Evolutionary conservation across 441 rosid species (phyloP), one percentile per base, ranked within the genome.

Genomic region (Pelargonium citronellum): DNA sequence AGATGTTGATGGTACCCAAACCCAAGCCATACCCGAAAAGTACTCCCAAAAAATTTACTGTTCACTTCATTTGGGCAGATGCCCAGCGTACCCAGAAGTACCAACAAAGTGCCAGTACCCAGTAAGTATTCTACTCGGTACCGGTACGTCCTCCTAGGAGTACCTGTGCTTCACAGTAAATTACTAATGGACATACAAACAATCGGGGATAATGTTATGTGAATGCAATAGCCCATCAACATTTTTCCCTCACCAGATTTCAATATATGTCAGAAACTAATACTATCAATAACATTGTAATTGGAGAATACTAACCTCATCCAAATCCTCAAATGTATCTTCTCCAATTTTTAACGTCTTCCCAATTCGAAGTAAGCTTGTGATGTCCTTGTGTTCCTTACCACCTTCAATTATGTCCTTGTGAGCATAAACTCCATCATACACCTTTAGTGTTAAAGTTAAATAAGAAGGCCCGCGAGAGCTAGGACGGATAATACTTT

Each of bases 301-400:
- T 55, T 17, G 17, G 61, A 55, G 61, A 15, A 55, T 16, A 76
- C 80, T 22, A 30, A 92, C 97, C 97, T 95, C 98, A 78, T 95
- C 99, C 82, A 95, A 79, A 85, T 95, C 99, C 87, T 95, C 96
- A 34, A 92, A 95, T 63, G 89, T 90, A 80, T 95, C 98, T 55
- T 92, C 99, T 75, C 98, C 99, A 66, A 95, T 89, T 83, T 85
- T 95, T 73, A 95, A 69, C 3, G 95, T 92, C 86, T 95, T 92
- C 74, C 99, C 98, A 37, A 91, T 90, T 58, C 99, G 89, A 75
- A 90, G 93, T 71, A 95, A 74, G 86, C 96, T 90, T 58, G 96
- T 87, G 73, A 91, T 91, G 75, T 95, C 99, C 81, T 91, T 95
- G 81, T 84, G 94, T 67, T 91, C 99, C 80, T 95, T 95, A 60